Percentiles rank a stretch among this genome's conserved stretches.
Evolutionary conservation across 345 rosid genomes (phyloP).

Genomic region (Corchorus capsularis): DNA sequence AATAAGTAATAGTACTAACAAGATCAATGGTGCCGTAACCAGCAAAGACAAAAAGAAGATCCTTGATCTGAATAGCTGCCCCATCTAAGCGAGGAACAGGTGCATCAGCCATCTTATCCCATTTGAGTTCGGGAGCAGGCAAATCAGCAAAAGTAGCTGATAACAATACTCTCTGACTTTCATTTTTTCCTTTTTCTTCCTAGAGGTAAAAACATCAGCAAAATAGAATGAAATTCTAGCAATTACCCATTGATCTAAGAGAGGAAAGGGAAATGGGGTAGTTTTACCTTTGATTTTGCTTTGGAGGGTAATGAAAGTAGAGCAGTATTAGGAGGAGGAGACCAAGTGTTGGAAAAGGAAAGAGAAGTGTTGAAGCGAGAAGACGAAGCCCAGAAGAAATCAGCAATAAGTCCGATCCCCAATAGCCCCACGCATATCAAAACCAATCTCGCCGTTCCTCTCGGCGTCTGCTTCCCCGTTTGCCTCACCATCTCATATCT

Average conservation of each 20-base stretch:
- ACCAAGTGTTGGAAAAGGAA: conserved; percentile 23
- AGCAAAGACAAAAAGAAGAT: conserved; percentile 83
- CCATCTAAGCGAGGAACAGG: conserved; percentile 98
- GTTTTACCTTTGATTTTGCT: conserved; percentile 14
- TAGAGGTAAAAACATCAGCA: conserved; percentile 22
- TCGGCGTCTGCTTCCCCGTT: conserved; percentile 50
- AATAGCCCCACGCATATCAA: conserved; percentile 44
- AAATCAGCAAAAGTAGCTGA: conserved; percentile 95
- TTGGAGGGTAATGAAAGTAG: conserved; percentile 25
- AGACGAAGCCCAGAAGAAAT: conserved; percentile 88
- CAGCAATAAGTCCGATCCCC: conserved; percentile 62
- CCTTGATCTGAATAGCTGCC: conserved; percentile 81
- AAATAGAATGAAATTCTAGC: not conserved
- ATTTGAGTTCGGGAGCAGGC: conserved; percentile 68
- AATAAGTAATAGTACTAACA: conserved; percentile 40
- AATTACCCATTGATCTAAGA: not conserved
- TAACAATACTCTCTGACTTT: conserved; percentile 50
- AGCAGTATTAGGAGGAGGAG: conserved; percentile 27
- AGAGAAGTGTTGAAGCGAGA: conserved; percentile 47
- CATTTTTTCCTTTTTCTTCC: conserved; percentile 40
- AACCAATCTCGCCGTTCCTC: conserved; percentile 44
- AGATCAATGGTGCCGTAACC: conserved; percentile 84
- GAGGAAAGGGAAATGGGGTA: not conserved
- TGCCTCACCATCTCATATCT: conserved; percentile 38
- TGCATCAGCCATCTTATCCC: conserved; percentile 89